Percentiles rank a stretch among this genome's conserved stretches.
These are phyloP conservation scores for Aspergillus pseudotamarii DNA, from an alignment of 2,329 filamentous ascomycete genomes.

Conservation along the genomic window DNA sequence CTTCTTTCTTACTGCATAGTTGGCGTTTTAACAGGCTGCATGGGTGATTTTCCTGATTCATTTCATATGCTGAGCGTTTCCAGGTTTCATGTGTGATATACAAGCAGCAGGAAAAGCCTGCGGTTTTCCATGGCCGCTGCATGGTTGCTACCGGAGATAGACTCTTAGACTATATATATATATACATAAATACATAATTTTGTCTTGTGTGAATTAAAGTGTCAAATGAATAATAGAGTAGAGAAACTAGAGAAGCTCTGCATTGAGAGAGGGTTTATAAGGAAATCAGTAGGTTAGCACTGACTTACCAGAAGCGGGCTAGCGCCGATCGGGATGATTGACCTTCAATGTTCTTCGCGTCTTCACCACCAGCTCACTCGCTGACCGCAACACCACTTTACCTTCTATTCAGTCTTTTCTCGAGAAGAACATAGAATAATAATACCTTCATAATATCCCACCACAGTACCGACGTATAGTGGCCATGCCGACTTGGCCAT, in stretches of 20 bases:
- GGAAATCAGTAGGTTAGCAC: not conserved
- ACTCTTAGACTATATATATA: not conserved
- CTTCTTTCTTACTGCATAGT: slow-evolving; percentile 8
- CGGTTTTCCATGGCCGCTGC: not conserved
- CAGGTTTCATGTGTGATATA: not conserved
- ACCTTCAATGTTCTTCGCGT: slow-evolving; percentile 1
- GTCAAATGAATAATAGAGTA: no score
- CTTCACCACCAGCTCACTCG: not conserved
- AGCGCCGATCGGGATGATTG: not conserved
- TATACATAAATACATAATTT: not conserved
- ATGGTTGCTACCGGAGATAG: not conserved
- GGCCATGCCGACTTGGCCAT: not conserved
- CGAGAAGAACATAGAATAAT: not conserved
- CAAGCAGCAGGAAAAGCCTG: not conserved
- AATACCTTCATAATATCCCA: not conserved
- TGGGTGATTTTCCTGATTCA: not conserved
- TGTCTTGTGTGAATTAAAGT: not conserved
- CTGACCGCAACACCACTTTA: not conserved
- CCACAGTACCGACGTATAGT: not conserved
- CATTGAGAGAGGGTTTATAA: not conserved
- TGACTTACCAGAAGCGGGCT: not conserved
- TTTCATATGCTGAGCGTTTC: not conserved
- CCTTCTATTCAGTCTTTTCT: not conserved
- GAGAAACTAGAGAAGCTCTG: not conserved
- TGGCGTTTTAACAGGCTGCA: slow-evolving; percentile 11